phyloP scores from a whole-genome alignment of 805 yeast genomes.

The Teunomyces aglyptinius region DNA sequence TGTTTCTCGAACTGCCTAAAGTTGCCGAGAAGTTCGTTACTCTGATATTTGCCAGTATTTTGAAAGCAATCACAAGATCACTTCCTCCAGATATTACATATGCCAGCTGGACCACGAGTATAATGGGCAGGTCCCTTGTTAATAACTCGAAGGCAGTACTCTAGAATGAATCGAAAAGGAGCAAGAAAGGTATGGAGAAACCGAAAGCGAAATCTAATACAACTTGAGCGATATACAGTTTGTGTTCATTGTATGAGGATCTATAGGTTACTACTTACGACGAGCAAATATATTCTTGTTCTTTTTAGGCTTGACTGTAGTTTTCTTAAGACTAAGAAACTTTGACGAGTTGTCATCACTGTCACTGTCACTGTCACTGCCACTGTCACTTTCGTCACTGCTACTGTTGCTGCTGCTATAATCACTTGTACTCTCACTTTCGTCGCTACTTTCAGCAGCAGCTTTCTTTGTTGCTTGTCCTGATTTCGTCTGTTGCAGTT shows the following conservation, averaged over 20 bases:
- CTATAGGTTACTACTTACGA: conserved; percentile 16
- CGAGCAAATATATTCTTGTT: conserved; percentile 24
- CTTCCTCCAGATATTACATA: conserved; percentile 20
- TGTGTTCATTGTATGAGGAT: not conserved
- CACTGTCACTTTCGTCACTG: conserved; percentile 6
- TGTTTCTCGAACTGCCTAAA: conserved; percentile 36
- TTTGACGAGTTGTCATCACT: conserved; percentile 12
- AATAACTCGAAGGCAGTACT: not conserved
- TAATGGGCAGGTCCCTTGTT: conserved; percentile 29
- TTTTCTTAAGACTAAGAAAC: conserved; percentile 26
- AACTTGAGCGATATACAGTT: no score
- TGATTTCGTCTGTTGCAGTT: conserved; percentile 1
- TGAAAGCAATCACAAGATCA: conserved; percentile 23
- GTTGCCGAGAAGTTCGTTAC: conserved; percentile 34
- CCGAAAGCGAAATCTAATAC: not conserved
- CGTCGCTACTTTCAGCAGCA: conserved; percentile 1
- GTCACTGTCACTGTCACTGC: conserved; percentile 10
- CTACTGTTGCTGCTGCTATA: conserved; percentile 16
- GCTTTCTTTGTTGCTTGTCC: not conserved
- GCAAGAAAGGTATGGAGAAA: not conserved
- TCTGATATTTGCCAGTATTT: conserved; percentile 28
- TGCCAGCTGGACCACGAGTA: conserved; percentile 31
- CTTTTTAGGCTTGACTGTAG: conserved; percentile 9
- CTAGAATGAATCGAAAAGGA: not conserved
- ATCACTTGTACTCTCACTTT: conserved; percentile 13